Conservation (phyloP, 139 green algal genomes). For the Picocystis salinarum region DNA sequence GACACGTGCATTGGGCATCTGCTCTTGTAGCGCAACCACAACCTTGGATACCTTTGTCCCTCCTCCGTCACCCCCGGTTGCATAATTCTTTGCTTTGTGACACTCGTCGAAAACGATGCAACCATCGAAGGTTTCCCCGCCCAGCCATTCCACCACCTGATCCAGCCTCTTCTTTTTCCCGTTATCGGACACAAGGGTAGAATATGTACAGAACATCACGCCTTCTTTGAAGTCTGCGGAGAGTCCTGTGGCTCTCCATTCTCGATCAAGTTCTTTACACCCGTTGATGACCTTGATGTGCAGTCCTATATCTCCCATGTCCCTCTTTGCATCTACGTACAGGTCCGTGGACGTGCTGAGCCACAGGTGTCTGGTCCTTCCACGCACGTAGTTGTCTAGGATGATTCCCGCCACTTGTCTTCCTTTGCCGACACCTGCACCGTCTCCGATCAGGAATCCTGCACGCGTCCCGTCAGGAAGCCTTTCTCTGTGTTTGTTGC, state of each 20-base stretch:
- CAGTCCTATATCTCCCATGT: slow-evolving; percentile 38
- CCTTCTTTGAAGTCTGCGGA: slow-evolving; percentile 55
- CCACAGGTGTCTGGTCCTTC: slow-evolving; percentile 39
- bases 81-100: slow-evolving; percentile 69
- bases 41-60: slow-evolving; percentile 43
- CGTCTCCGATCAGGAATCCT: slow-evolving; percentile 64
- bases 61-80: slow-evolving; percentile 35
- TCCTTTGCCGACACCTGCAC: slow-evolving; percentile 67
- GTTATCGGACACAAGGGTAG: slow-evolving; percentile 30
- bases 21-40: slow-evolving; percentile 48
- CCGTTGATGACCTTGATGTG: slow-evolving; percentile 51
- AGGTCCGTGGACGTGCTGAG: slow-evolving; percentile 49
- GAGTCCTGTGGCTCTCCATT: no score
- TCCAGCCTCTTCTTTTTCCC: slow-evolving; percentile 28
- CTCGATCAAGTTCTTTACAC: slow-evolving; percentile 41
- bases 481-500: slow-evolving; percentile 45
- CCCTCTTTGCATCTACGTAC: slow-evolving; percentile 42
- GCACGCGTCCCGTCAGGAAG: slow-evolving; percentile 22
- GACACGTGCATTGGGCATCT: slow-evolving; percentile 42
- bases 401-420: slow-evolving; percentile 58
- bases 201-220: slow-evolving; percentile 72
- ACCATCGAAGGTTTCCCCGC: slow-evolving; percentile 37
- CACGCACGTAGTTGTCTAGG: slow-evolving; percentile 60
- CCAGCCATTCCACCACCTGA: slow-evolving; percentile 57
- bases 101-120: slow-evolving; percentile 59